phyloP scores from a whole-genome alignment of 495 filamentous ascomycete species.

The Aspergillus sclerotioniger region DNA sequence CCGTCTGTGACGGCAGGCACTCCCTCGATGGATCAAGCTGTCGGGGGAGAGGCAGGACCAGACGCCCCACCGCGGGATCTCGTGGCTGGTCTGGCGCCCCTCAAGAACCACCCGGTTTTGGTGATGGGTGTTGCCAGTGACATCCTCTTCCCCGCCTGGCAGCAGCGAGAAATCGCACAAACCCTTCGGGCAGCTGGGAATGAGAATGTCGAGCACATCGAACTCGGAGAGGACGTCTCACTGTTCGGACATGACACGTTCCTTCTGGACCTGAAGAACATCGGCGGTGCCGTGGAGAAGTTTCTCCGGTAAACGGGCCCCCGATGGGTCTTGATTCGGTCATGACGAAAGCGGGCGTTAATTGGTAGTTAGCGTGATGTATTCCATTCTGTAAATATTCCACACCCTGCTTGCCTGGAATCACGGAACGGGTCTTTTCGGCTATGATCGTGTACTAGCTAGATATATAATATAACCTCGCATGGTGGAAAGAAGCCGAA shows the following conservation, averaged over 20 bases:
- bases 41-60: constrained; percentile 5
- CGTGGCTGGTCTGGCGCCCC: constrained; percentile 65
- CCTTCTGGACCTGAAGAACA: constrained; percentile 84
- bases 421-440: too few relatives aligned
- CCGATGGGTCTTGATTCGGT: neutral
- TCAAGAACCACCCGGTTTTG: constrained; percentile 74
- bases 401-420: too few relatives aligned
- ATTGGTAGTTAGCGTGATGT: neutral
- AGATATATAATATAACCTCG: too few relatives aligned
- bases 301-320: constrained; percentile 56
- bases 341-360: neutral
- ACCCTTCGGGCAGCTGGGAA: constrained; percentile 77
- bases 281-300: constrained; percentile 75
- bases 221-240: constrained; percentile 87
- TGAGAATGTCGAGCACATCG: constrained; percentile 74
- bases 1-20: constrained; percentile 42
- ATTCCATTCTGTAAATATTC: neutral
- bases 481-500: too few relatives aligned
- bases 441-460: too few relatives aligned
- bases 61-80: constrained; percentile 68
- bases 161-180: constrained; percentile 91
- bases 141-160: constrained; percentile 97
- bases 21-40: constrained; percentile 25
- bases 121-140: constrained; percentile 95
- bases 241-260: constrained; percentile 98